Base-by-base conservation (phyloP, 805 yeast species). In the Spathaspora sp. region DNA sequence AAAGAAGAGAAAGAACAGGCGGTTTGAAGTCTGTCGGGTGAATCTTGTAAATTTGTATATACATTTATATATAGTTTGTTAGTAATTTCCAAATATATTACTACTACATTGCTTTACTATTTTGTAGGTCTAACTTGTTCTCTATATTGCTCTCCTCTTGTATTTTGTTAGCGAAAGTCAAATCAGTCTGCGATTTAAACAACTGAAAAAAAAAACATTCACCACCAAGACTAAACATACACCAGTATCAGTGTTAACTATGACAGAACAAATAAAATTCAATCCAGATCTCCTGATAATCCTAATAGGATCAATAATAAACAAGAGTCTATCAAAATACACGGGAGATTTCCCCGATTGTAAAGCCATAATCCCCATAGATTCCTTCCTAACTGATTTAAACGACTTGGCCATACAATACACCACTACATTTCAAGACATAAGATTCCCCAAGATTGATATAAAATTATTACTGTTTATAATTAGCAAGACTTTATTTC, bases 251-350 rank as follows among this genome's bases (percentile, higher is more conserved):
- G 35, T 9, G 47, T 8, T 7, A 14, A 31, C 31, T 19, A 49
- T 49, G 52, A 40, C 55, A 16, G 50, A 52, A 39, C 51, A 46
- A 28, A 45, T 52, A 1, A 52, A 52, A 20, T 42, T 52, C 28
- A 52, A 52, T 16, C 55, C 55, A 17, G 55, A 52, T 17, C 46
- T 52, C 8, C 55, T 52, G 55, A 52, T 52, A 1, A 52, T 52
- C 12, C 54, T 60, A 23, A 51, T 60, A 3, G 59, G 60, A 6
- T 57, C 64, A 18, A 49, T 55, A 6, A 45, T 59, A 18, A 60
- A 60, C 46, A 45, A 44, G 9, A 40, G 39, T 17, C 28, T 59
- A n/a, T 54, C 51, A 18, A 20, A 42, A 23, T 49, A 47, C 40
- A 38, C 39, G 3, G 47, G 35, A 1, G 43, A 26, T 5, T 42